Base-by-base conservation (phyloP, 164 flowering plant species). In the Vitis labrusca region DNA sequence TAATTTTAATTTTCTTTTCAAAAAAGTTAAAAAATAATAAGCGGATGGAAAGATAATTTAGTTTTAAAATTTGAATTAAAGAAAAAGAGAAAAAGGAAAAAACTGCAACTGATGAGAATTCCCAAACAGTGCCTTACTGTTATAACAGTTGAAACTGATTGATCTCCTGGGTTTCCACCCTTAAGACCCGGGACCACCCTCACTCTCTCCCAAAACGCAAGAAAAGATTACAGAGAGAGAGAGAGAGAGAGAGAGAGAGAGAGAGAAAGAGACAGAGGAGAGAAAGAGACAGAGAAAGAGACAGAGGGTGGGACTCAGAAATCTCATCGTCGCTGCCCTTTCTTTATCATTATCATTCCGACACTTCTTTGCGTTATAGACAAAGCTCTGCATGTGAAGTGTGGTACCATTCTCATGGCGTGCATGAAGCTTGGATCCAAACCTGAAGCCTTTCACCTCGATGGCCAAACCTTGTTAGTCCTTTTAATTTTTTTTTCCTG, bases 351-450 rank as follows among this genome's bases (percentile, higher is more conserved):
- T 27, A 50, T 15, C 2, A 53, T 27, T 15, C 44, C 63, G 49
- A 52, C 49, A 63, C 58, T 50, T 19, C 23, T 53, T 10, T 32
- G 52, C 49, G 11, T 57, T 9, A 60, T 14, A 1, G 61, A 64
- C 62, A 58, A 16, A 23, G 23, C 17, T 61, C 59, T 62, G 65
- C 54, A 11, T 47, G 52, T 37, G 14, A 52, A 69, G 50, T 10
- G 67, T 14, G 10, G 17, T 50, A 23, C 27, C 27, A 23, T 23
- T 23, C 27, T 15, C 17, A 87, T 89, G 91, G 90, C 85, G 30
- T 83, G 79, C 80, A 75, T 83, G 86, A 87, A 73, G 78, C 69
- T 87, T 73, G 94, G 94, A 27, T 85, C 89, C 63, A 89, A 87
- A 71, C 69, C 94, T 54, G 91, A 85, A 65, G 78, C 68, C 16